phyloP scores from a whole-genome alignment of 2,329 filamentous ascomycete genomes.

The Phyllosticta capitalensis region DNA sequence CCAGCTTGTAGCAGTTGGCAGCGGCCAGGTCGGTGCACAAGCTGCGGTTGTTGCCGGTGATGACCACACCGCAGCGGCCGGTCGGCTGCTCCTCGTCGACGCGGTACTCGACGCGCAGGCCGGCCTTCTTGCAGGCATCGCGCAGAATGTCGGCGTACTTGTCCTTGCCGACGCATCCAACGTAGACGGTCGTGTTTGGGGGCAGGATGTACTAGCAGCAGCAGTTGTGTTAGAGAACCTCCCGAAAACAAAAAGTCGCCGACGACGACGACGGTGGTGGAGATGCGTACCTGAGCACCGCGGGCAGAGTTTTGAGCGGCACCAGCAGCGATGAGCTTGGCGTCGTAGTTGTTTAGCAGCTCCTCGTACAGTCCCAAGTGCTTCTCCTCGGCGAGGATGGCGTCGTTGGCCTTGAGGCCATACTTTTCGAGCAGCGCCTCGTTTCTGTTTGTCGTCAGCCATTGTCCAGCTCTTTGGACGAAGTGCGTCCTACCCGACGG shows the following conservation, averaged over 20 bases:
- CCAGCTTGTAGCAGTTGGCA: conserved; percentile 92
- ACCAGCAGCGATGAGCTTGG: conserved; percentile 90
- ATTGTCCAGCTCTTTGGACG: not conserved
- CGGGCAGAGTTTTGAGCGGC: conserved; percentile 96
- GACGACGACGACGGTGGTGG: not conserved
- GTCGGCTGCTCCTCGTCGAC: conserved; percentile 77
- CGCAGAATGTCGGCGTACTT: conserved; percentile 86
- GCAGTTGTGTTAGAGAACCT: conserved; percentile 1
- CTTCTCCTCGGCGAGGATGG: conserved; percentile 89
- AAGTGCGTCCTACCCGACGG: conserved; percentile 45
- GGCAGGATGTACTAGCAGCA: conserved; percentile 72
- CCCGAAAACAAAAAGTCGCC: not conserved
- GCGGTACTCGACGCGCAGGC: conserved; percentile 89
- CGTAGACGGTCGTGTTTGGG: conserved; percentile 80
- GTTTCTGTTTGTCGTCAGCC: conserved; percentile 46
- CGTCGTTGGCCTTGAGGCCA: conserved; percentile 87
- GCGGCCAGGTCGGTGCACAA: conserved; percentile 93
- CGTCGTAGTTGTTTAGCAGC: conserved; percentile 81
- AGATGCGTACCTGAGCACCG: conserved; percentile 62
- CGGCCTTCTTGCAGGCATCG: conserved; percentile 77
- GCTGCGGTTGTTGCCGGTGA: conserved; percentile 91
- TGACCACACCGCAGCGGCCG: conserved; percentile 90
- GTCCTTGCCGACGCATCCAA: conserved; percentile 90
- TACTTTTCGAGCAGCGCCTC: conserved; percentile 86
- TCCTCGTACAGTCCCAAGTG: conserved; percentile 89